phyloP scores from a whole-genome alignment of 306 rosid genomes.

The Parietaria judaica region DNA sequence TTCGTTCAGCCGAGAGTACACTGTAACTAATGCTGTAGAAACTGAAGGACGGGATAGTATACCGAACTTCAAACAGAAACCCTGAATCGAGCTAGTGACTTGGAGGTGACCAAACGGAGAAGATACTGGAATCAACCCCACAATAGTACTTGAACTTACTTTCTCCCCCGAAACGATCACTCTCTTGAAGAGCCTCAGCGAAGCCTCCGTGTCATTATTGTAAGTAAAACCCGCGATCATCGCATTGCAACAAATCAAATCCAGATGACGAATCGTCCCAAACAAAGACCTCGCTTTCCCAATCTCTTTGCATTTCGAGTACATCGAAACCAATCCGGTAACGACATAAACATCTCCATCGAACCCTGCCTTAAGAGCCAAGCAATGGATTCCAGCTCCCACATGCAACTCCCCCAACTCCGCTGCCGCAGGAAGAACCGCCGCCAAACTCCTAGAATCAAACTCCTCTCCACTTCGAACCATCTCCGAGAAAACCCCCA shows the following conservation, averaged over 20 bases:
- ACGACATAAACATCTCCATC: conserved; percentile 45
- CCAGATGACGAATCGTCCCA: conserved; percentile 43
- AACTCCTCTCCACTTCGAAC: conserved; percentile 30
- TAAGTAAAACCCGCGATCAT: conserved; percentile 80
- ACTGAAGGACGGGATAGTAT: conserved; percentile 53
- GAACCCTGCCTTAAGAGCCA: conserved; percentile 61
- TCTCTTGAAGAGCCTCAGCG: conserved; percentile 52
- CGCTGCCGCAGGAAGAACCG: conserved; percentile 67
- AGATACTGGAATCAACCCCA: conserved; percentile 74
- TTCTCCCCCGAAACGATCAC: conserved; percentile 47
- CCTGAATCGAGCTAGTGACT: conserved; percentile 50
- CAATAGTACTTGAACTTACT: conserved; percentile 65
- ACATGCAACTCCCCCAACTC: conserved; percentile 58
- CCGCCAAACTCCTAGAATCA: conserved; percentile 56
- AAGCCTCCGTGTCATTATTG: conserved; percentile 47
- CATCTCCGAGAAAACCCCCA: conserved; percentile 48
- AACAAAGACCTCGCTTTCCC: conserved; percentile 50
- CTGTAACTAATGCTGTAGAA: conserved; percentile 68
- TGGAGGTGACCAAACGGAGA: conserved; percentile 67
- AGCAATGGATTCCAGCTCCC: conserved; percentile 62
- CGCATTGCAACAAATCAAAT: conserved; percentile 73
- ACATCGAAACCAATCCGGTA: conserved; percentile 78
- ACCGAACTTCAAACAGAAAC: conserved; percentile 56
- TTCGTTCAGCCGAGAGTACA: conserved; percentile 63
- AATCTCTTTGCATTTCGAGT: conserved; percentile 63